phyloP scores from a whole-genome alignment of 495 filamentous ascomycete genomes.

The Penicillium canescens region DNA sequence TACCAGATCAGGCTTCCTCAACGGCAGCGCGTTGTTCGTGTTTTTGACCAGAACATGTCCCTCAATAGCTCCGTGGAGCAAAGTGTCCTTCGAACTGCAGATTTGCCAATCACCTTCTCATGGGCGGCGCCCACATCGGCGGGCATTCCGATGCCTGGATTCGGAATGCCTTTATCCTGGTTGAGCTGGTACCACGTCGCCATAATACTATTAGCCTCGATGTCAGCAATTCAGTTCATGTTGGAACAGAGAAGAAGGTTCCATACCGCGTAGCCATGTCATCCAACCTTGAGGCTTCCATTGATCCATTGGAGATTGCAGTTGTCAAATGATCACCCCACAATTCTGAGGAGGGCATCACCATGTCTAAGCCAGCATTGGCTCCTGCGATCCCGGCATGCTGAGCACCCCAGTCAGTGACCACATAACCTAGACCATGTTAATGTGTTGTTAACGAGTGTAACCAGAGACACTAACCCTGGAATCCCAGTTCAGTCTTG shows the following conservation, averaged over 20 bases:
- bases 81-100: slow-evolving; percentile 51
- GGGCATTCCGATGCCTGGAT: slow-evolving; percentile 61
- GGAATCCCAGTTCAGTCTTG: slow-evolving; percentile 60
- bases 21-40: slow-evolving; percentile 58
- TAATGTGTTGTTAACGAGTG: slow-evolving; percentile 41
- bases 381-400: slow-evolving; percentile 55
- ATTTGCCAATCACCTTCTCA: slow-evolving; percentile 53
- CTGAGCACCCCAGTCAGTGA: slow-evolving; percentile 60
- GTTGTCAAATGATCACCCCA: slow-evolving; percentile 53
- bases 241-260: neutral
- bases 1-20: slow-evolving; percentile 55
- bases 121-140: slow-evolving; percentile 67
- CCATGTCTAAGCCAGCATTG: slow-evolving; percentile 59
- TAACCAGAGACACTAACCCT: slow-evolving; percentile 52
- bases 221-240: slow-evolving; percentile 55
- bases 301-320: slow-evolving; percentile 51
- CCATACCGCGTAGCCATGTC: slow-evolving; percentile 60
- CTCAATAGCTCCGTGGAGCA: slow-evolving; percentile 56
- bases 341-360: slow-evolving; percentile 50
- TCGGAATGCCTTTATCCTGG: slow-evolving; percentile 62
- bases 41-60: slow-evolving; percentile 78
- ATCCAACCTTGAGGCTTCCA: slow-evolving; percentile 45
- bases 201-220: slow-evolving; percentile 61
- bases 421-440: slow-evolving; percentile 47
- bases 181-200: slow-evolving; percentile 83